Evolutionary conservation across 352 stramenopile species (phyloP), one percentile per base, ranked within the genome.

Genomic region (Globisporangium emineosum): DNA sequence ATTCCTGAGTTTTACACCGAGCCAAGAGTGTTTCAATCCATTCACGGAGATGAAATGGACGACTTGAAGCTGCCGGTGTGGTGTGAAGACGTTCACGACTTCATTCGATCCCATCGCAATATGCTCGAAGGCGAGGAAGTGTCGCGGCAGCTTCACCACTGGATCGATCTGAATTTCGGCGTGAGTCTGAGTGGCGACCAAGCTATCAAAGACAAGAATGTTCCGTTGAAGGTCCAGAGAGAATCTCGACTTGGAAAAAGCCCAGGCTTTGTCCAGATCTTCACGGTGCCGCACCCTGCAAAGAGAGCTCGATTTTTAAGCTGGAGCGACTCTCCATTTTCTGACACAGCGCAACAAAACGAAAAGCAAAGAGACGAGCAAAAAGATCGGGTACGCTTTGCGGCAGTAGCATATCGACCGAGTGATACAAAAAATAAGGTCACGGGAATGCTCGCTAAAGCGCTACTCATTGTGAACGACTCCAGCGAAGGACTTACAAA

Each of bases 161-260:
- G 96, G 96, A 98, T 99, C 64, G 94, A 99, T 66, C 72, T 99
- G n/a, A 98, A 96, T 65, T 99, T 99, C 69, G 96, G 96, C 3
- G 78, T 85, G 27, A 79, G 77, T 10, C 70, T 98, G 21, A 85
- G 71, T 55, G 93, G 93, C 5, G 75, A 93, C 12, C 70, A 68
- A 29, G 91, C 93, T 19, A 73, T 98, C 15, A 65, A 71, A 4
- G 79, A 96, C 58, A 98, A 98, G 70, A 98, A 98, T 55, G 85
- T 98, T 0, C 91, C 91, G 5, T 69, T 98, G 0, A 65, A 73
- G n/a, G 73, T 77, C 4, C 68, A 76, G 19, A 55, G 63, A 60
- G 57, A 72, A 53, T n/a, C 29, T 49, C 33, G 60, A 35, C 56
- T 52, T 15, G 62, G 69, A 4, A 93, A 93, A 45, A 91, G 82